Conservation (phyloP, 2,329 filamentous ascomycete genomes). For the Aspergillus sp. region DNA sequence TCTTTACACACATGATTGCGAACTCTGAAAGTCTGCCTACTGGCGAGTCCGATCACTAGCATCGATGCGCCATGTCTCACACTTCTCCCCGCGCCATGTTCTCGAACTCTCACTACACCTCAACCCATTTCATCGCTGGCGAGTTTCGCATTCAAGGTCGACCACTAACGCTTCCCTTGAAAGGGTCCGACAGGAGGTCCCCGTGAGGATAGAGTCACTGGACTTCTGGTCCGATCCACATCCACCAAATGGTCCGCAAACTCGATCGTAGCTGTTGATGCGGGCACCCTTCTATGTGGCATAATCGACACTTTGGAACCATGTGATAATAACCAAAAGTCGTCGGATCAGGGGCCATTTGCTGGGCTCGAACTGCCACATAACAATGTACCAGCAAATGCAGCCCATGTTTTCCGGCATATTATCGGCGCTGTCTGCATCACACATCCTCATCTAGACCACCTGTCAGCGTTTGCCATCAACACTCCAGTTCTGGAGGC, state of each 20-base stretch:
- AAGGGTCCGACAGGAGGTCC: conserved; percentile 90
- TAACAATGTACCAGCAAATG: conserved; percentile 71
- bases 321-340: conserved; percentile 31
- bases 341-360: conserved; percentile 67
- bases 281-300: conserved; percentile 82
- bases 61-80: not conserved
- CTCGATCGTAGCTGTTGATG: conserved; percentile 89
- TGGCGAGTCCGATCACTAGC: not conserved
- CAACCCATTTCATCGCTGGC: conserved; percentile 7
- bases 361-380: conserved; percentile 72
- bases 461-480: conserved; percentile 86
- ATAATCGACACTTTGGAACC: conserved; percentile 75
- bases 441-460: conserved; percentile 96
- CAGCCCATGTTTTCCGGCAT: conserved; percentile 73
- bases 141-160: conserved; percentile 20
- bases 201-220: conserved; percentile 84
- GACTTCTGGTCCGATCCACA: conserved; percentile 81
- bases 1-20: not conserved
- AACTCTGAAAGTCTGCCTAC: not conserved
- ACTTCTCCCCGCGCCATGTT: not conserved
- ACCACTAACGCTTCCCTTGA: conserved; percentile 30
- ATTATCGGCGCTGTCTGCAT: conserved; percentile 88
- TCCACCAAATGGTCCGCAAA: conserved; percentile 76
- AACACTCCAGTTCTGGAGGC: conserved; percentile 87
- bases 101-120: not conserved